Percentiles rank a stretch among this genome's conserved stretches.
These are phyloP conservation scores for Backusella luteola DNA, from an alignment of 192 early-diverging fungal genomes.

Conservation along the genomic window DNA sequence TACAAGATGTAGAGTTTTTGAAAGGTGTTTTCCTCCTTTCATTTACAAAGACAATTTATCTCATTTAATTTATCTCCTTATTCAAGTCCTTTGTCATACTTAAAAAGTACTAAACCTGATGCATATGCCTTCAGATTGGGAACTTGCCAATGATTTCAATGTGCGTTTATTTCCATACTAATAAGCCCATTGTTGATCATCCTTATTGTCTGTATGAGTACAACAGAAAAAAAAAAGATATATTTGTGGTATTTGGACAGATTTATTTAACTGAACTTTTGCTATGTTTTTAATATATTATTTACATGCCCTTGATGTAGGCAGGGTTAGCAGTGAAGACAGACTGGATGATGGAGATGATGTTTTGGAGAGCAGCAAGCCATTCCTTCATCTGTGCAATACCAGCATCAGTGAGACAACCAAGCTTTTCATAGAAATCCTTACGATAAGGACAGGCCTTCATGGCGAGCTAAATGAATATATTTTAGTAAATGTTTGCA, in stretches of 20 bases:
- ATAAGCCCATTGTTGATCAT: background rate
- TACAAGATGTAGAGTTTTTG: background rate
- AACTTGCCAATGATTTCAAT: no score
- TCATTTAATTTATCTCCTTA: no score
- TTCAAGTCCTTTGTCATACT: no score
- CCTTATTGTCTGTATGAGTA: background rate
- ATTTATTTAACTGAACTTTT: background rate
- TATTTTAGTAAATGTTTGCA: background rate
- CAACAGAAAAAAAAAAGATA: background rate
- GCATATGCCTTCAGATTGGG: no score
- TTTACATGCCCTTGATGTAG: constrained; percentile 42
- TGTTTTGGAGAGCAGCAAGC: constrained; percentile 71
- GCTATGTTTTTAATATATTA: constrained; percentile 1
- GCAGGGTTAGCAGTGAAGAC: constrained; percentile 52
- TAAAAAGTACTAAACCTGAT: no score
- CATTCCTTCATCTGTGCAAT: constrained; percentile 62
- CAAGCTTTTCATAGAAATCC: constrained; percentile 87
- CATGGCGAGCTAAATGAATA: constrained; percentile 70
- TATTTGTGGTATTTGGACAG: background rate
- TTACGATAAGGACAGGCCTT: constrained; percentile 87
- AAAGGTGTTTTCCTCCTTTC: background rate
- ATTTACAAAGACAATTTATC: no score
- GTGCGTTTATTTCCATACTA: no score
- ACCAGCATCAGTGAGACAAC: constrained; percentile 58
- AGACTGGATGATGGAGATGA: constrained; percentile 61